Conservation (phyloP, 257 asterid species). For the Solanum pinnatisectum region DNA sequence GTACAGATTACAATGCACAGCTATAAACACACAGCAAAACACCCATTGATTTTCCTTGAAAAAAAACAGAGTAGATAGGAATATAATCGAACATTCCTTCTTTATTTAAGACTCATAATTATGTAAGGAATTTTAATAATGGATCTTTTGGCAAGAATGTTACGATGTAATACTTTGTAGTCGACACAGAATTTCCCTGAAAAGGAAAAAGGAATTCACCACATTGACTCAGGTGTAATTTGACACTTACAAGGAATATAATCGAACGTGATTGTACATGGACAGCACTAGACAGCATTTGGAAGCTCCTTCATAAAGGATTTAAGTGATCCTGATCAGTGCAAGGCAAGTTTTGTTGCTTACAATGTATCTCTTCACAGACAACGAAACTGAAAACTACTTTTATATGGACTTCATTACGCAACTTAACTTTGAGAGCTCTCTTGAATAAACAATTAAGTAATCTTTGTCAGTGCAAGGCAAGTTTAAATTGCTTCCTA, state of each 20-base stretch:
- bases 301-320: neutral
- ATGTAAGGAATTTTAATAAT: too few relatives aligned
- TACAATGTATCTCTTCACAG: neutral
- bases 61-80: too few relatives aligned
- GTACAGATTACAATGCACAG: too few relatives aligned
- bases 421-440: neutral
- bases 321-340: neutral
- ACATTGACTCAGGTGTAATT: neutral
- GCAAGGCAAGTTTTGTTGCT: neutral
- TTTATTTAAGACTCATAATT: too few relatives aligned
- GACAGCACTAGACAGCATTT: neutral
- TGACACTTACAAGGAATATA: neutral
- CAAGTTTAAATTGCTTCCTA: neutral
- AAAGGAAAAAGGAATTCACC: slow-evolving; percentile 1
- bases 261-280: neutral
- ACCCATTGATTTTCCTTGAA: too few relatives aligned
- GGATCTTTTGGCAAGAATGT: slow-evolving; percentile 77
- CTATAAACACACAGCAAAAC: too few relatives aligned
- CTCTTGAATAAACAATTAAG: neutral
- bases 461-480: neutral
- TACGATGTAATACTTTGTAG: slow-evolving; percentile 81
- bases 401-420: neutral
- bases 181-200: slow-evolving; percentile 94
- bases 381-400: neutral
- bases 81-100: too few relatives aligned